phyloP scores from a whole-genome alignment of 768 basidiomycete genomes.

The Russula brevipes region DNA sequence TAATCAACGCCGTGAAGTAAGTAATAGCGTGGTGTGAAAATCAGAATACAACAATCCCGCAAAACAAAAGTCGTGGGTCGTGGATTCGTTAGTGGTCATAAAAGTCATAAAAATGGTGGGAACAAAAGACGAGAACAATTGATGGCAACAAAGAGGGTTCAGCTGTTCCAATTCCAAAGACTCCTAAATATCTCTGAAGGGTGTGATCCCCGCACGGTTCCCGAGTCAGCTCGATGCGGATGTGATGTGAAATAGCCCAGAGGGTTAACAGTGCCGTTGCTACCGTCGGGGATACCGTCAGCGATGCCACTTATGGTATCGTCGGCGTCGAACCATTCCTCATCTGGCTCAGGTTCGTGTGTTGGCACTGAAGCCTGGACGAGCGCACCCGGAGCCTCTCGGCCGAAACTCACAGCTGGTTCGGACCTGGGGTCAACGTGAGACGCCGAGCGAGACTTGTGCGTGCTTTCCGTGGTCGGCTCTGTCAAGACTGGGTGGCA shows the following conservation, averaged over 20 bases:
- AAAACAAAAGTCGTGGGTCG: neutral
- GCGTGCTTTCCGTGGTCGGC: neutral
- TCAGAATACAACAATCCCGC: neutral
- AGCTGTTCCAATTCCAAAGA: neutral
- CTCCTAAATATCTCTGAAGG: slow-evolving; percentile 11
- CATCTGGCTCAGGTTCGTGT: neutral
- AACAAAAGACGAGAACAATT: slow-evolving; percentile 3
- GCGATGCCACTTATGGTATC: neutral
- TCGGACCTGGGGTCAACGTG: slow-evolving; percentile 5
- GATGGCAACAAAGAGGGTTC: neutral
- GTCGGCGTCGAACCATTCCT: slow-evolving; percentile 9
- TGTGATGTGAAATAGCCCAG: neutral
- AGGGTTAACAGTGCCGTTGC: neutral
- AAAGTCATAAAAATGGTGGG: neutral
- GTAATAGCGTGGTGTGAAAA: neutral
- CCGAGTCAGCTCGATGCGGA: slow-evolving; percentile 18
- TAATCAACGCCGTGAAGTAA: no score
- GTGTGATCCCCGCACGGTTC: slow-evolving; percentile 12
- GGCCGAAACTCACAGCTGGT: neutral
- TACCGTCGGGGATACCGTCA: neutral
- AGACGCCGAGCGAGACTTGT: slow-evolving; percentile 12
- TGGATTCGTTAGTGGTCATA: slow-evolving; percentile 2
- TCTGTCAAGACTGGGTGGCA: slow-evolving; percentile 1
- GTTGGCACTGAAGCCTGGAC: neutral
- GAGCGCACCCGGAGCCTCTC: neutral